Conservation (phyloP, 306 rosid species). For the Dryas alaskensis region DNA sequence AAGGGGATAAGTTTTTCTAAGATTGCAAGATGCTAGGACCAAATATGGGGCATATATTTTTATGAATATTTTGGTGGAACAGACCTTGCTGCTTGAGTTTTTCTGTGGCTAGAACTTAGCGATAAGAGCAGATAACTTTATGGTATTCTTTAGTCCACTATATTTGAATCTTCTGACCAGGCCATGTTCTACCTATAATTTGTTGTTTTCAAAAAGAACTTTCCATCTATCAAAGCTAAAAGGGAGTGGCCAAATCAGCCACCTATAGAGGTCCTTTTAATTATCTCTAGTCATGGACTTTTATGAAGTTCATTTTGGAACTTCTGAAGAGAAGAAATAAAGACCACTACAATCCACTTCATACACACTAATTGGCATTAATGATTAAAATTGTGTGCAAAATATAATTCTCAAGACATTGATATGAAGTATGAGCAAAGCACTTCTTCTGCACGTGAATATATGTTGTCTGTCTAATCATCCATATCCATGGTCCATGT, state of each 20-base stretch:
- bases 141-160: slow-evolving; percentile 9
- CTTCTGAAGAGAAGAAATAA: slow-evolving; percentile 27
- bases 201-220: slow-evolving; percentile 2
- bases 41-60: slow-evolving; percentile 1
- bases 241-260: slow-evolving; percentile 24
- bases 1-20: slow-evolving; percentile 16
- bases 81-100: not conserved
- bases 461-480: slow-evolving; percentile 6
- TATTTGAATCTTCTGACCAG: slow-evolving; percentile 20
- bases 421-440: slow-evolving; percentile 26
- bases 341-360: slow-evolving; percentile 17
- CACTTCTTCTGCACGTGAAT: slow-evolving; percentile 29
- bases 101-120: slow-evolving; percentile 5
- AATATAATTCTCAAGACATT: slow-evolving; percentile 21
- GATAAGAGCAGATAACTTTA: slow-evolving; percentile 19
- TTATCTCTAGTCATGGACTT: slow-evolving; percentile 17
- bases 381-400: slow-evolving; percentile 11
- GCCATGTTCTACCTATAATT: slow-evolving; percentile 1
- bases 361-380: slow-evolving; percentile 3
- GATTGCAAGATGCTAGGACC: slow-evolving; percentile 21
- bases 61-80: not conserved
- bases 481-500: slow-evolving; percentile 11
- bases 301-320: not conserved
- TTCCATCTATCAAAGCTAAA: slow-evolving; percentile 17
- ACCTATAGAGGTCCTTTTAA: slow-evolving; percentile 23